These are phyloP conservation scores for Picea mariana DNA, from an alignment of 83 land plant species.

Conservation along the genomic window DNA sequence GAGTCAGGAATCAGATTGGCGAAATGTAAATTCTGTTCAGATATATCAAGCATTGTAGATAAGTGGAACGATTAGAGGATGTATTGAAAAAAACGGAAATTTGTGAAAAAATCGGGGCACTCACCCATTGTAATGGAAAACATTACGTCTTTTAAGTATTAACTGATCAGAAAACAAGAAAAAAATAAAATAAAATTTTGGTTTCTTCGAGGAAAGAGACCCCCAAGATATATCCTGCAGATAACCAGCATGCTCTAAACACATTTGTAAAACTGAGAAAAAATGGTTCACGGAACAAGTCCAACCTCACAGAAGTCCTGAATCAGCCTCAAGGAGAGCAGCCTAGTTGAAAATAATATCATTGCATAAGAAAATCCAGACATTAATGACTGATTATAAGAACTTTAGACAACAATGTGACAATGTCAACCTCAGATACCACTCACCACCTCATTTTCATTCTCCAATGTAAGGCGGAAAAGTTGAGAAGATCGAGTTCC, in stretches of 20 bases:
- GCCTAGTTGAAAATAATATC: neutral
- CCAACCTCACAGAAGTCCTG: neutral
- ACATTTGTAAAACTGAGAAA: neutral
- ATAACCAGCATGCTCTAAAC: neutral
- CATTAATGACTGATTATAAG: neutral
- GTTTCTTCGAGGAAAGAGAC: neutral
- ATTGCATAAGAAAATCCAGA: neutral
- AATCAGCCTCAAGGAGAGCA: neutral
- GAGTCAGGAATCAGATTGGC: no score
- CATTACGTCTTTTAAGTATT: no score
- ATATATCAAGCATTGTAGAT: no score
- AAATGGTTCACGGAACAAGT: neutral
- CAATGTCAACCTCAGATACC: neutral
- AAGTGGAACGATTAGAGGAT: no score
- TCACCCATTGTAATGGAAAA: no score
- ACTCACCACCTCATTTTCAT: constrained; percentile 56
- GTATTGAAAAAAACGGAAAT: no score
- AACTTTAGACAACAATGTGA: neutral
- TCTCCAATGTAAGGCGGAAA: constrained; percentile 45
- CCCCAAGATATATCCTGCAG: neutral
- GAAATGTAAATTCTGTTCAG: no score
- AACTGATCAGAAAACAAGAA: no score
- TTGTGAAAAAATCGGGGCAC: no score
- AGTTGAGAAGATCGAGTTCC: constrained; percentile 72
- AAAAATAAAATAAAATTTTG: no score